Conservation (phyloP, 2,329 filamentous ascomycete species). For the Orbilia brochopaga region DNA sequence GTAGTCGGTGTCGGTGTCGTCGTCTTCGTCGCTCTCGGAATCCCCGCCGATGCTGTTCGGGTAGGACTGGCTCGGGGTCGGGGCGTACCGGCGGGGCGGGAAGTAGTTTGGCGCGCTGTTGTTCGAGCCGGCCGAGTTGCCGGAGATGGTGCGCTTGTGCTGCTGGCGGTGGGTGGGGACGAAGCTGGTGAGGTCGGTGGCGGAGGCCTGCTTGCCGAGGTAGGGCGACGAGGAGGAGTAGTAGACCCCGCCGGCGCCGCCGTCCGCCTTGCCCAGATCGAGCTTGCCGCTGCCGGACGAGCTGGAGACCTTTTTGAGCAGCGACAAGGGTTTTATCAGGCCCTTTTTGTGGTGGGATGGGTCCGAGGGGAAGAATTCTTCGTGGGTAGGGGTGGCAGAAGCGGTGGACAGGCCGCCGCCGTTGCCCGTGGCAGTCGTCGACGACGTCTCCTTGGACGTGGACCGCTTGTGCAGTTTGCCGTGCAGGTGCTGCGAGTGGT, state of each 20-base stretch:
- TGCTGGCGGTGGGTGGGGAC: constrained; percentile 49
- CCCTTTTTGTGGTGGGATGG: constrained; percentile 48
- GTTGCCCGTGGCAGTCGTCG: too few relatives aligned
- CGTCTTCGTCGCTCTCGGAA: constrained; percentile 27
- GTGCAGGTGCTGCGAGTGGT: constrained; percentile 36
- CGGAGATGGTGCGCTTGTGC: constrained; percentile 48
- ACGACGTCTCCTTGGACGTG: constrained; percentile 42
- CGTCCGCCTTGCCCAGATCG: constrained; percentile 44
- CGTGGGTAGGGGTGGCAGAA: constrained; percentile 30
- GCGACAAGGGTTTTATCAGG: constrained; percentile 42
- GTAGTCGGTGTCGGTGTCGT: constrained; percentile 30
- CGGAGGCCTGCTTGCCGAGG: constrained; percentile 34
- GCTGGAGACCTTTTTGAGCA: constrained; percentile 44
- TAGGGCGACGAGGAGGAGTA: constrained; percentile 46
- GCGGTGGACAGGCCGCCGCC: neutral
- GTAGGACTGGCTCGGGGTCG: constrained; percentile 48
- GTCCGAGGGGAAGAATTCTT: constrained; percentile 46
- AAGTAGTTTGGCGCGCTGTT: constrained; percentile 26
- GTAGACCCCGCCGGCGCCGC: constrained; percentile 41
- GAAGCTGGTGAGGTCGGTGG: constrained; percentile 44
- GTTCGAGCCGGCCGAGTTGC: constrained; percentile 28
- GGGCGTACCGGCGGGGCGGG: constrained; percentile 28
- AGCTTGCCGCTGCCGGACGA: constrained; percentile 36
- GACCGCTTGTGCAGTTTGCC: constrained; percentile 50
- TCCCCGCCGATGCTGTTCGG: constrained; percentile 42